A percentile compares a stretch with the other conserved stretches of the same genome.
phyloP scores from a whole-genome alignment of 352 stramenopile genomes.

The Ophiocytium majus region DNA sequence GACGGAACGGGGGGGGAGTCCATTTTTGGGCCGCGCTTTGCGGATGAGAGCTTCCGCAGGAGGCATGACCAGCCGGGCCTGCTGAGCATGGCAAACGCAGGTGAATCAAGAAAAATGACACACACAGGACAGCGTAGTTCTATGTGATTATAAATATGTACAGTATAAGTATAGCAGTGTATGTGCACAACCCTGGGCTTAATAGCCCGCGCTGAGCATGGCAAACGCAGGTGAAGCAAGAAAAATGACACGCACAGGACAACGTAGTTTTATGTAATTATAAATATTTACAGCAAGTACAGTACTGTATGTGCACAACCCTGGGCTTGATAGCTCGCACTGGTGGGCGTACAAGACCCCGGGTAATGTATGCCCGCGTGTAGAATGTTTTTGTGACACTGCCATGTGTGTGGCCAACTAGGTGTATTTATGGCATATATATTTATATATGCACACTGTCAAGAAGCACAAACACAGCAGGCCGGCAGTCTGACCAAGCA shows the following conservation, averaged over 20 bases:
- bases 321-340: neutral
- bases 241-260: neutral
- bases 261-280: too few relatives aligned
- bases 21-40: conserved; percentile 91
- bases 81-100: conserved; percentile 92
- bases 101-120: too few relatives aligned
- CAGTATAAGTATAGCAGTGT: neutral
- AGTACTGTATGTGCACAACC: too few relatives aligned
- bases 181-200: neutral
- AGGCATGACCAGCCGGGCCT: conserved; percentile 84
- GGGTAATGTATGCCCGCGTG: neutral
- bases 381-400: neutral
- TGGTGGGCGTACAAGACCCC: neutral
- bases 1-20: conserved; percentile 87
- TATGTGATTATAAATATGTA: neutral
- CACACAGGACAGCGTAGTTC: conserved; percentile 82
- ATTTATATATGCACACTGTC: too few relatives aligned
- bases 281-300: too few relatives aligned
- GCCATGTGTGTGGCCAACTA: too few relatives aligned
- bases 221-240: neutral
- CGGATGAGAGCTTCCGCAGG: conserved; percentile 93
- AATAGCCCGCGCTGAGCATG: neutral
- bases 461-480: too few relatives aligned
- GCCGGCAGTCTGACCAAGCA: too few relatives aligned
- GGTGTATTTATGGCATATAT: too few relatives aligned